Evolutionary conservation across 1,139 yeast genomes (phyloP).

Genomic region (Pichia sp.): DNA sequence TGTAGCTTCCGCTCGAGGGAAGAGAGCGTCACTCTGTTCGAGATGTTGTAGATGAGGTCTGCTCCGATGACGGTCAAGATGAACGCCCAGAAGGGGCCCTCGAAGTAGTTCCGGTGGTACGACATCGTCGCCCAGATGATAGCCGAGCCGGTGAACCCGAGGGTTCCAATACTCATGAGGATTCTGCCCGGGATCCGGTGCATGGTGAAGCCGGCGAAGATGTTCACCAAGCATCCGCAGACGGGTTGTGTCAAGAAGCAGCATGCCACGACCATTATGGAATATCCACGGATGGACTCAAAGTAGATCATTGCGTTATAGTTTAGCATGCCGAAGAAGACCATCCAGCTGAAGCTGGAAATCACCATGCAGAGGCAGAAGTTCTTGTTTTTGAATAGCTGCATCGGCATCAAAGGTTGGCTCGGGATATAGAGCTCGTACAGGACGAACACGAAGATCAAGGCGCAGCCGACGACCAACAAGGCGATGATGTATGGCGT

Average conservation of each 20-base stretch:
- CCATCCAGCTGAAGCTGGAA: conserved; percentile 36
- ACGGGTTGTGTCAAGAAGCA: conserved; percentile 36
- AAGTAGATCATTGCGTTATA: conserved; percentile 40
- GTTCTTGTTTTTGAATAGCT: conserved; percentile 36
- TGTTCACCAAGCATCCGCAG: conserved; percentile 36
- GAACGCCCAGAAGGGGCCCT: conserved; percentile 41
- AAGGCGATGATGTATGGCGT: conserved; percentile 44
- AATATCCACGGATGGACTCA: conserved; percentile 34
- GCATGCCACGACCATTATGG: conserved; percentile 39
- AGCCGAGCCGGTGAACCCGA: conserved; percentile 34
- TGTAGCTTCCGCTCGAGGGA: conserved; percentile 37
- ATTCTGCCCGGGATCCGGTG: conserved; percentile 39
- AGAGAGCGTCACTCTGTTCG: conserved; percentile 38
- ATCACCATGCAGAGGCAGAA: conserved; percentile 37
- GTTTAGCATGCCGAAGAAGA: conserved; percentile 36
- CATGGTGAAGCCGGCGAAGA: conserved; percentile 41
- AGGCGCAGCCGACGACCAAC: conserved; percentile 35
- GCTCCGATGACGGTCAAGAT: conserved; percentile 41
- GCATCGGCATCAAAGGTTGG: conserved; percentile 44
- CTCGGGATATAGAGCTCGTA: conserved; percentile 38
- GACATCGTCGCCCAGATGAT: conserved; percentile 39
- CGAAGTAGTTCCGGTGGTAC: conserved; percentile 36
- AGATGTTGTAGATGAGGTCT: conserved; percentile 41
- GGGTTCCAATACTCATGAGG: conserved; percentile 34
- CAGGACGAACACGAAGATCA: conserved; percentile 34